Conservation (phyloP, 2,329 filamentous ascomycete genomes). For the Fusarium praegraminearum region DNA sequence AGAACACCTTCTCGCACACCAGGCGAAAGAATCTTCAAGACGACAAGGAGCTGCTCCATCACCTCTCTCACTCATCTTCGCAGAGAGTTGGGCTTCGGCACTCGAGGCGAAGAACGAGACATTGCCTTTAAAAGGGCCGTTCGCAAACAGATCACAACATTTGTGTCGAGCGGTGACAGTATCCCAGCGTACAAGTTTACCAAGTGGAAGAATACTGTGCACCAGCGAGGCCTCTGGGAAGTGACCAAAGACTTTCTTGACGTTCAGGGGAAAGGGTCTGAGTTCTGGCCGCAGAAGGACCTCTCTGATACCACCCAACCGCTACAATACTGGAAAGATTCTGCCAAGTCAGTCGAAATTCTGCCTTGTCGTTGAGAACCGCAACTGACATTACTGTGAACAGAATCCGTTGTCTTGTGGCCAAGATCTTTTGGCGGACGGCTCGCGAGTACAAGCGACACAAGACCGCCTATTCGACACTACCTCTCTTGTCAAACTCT, state of each 20-base stretch:
- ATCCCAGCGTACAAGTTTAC: constrained; percentile 13
- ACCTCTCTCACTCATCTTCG: constrained; percentile 36
- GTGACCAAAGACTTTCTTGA: constrained; percentile 34
- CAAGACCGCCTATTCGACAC: background rate
- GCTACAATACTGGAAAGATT: constrained; percentile 28
- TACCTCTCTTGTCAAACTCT: background rate
- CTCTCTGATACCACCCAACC: background rate
- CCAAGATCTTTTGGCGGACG: constrained; percentile 25
- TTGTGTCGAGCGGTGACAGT: constrained; percentile 9
- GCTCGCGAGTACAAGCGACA: constrained; percentile 22
- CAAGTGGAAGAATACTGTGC: constrained; percentile 23
- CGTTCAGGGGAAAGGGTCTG: constrained; percentile 20
- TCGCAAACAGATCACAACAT: constrained; percentile 5
- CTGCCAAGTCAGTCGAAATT: constrained; percentile 3
- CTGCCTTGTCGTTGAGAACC: background rate
- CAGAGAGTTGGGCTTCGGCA: constrained; percentile 33
- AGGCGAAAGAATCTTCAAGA: constrained; percentile 11
- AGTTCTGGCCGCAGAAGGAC: constrained; percentile 38
- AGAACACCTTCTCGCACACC: background rate
- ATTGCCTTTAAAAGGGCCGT: constrained; percentile 36
- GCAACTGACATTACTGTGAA: background rate
- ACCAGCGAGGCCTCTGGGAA: constrained; percentile 37
- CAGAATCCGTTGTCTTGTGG: constrained; percentile 30
- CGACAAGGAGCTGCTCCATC: constrained; percentile 14
- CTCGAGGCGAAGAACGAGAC: constrained; percentile 9